Base-by-base conservation (phyloP, 768 basidiomycete genomes). In the Pleurotus pulmonarius region DNA sequence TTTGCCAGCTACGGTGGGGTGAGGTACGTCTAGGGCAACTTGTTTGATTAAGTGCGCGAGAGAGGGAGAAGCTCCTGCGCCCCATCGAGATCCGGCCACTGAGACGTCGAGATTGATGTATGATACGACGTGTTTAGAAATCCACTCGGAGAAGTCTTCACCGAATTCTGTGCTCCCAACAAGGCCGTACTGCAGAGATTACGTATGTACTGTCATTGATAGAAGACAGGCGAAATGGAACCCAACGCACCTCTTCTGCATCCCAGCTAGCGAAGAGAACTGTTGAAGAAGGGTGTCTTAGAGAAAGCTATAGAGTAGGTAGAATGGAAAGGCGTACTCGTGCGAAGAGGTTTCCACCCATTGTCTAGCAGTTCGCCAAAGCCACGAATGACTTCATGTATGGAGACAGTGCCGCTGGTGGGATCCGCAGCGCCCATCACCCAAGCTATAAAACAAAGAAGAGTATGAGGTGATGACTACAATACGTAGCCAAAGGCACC, bases 161-260 rank as follows among this genome's bases (percentile, higher is more conserved):
- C 86, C 93, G 82, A 88, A 96, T 70, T 98, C 96, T 3, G 92
- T 95, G 64, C 87, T 90, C 24, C 95, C 95, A 38, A 92, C 67
- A 41, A 93, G 77, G 22, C 90, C 90, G 48, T 78, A 77, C 77
- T 81, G 49, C 12, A 15, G 29, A 55, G 49, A 29, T 15, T 39
- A 58, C 40, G 58, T 47, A 22, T 20, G n/a, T 52, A 29, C 53
- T 58, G 44, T 22, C 60, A 58, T 48, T 60, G 60, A 24, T 61
- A 58, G 29, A 11, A 26, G 56, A 48, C 57, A 49, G 16, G 20
- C 24, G 18, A 8, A 49, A 38, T 16, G 29, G 16, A 40, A 18
- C 22, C 6, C 15, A 26, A 29, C 39, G 25, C 39, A 81, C 76
- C 73, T 87, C 86, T 65, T 90, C 88, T 2, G 80, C 88, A 62